phyloP scores from a whole-genome alignment of 208 protist genomes.

The Trichomonas gallinae region DNA sequence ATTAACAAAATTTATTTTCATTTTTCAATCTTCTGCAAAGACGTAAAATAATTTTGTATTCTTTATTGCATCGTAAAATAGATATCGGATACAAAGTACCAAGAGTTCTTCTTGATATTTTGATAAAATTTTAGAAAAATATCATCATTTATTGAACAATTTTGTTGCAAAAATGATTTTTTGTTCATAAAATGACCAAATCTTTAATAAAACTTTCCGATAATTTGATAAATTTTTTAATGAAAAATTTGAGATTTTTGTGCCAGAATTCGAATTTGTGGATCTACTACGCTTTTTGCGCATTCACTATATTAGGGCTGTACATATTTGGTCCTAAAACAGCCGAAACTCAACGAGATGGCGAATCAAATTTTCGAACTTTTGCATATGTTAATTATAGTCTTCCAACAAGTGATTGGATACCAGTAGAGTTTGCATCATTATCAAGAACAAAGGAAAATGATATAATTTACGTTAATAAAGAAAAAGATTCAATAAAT shows the following conservation, averaged over 20 bases:
- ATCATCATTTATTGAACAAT: too few species aligned
- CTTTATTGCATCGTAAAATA: too few species aligned
- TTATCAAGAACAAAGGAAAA: neutral
- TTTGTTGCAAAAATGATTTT: too few species aligned
- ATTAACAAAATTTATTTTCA: too few species aligned
- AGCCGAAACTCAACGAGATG: neutral
- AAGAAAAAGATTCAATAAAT: neutral
- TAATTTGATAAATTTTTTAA: neutral
- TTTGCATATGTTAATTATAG: neutral
- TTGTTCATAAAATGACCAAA: too few species aligned
- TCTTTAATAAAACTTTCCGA: too few species aligned
- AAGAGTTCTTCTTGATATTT: too few species aligned
- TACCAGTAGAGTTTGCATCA: neutral
- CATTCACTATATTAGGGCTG: neutral
- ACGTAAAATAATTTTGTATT: too few species aligned
- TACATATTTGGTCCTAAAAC: neutral
- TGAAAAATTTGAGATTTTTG: neutral
- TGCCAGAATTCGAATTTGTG: neutral
- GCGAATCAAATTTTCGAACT: neutral
- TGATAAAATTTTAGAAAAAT: too few species aligned
- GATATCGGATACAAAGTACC: too few species aligned
- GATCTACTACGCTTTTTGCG: neutral
- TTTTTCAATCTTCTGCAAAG: too few species aligned
- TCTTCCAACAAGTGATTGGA: neutral
- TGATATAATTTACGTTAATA: neutral